A percentile compares a stretch with the other conserved stretches of the same genome.
phyloP scores from a whole-genome alignment of 441 rosid genomes.

The Croton laevigatus region DNA sequence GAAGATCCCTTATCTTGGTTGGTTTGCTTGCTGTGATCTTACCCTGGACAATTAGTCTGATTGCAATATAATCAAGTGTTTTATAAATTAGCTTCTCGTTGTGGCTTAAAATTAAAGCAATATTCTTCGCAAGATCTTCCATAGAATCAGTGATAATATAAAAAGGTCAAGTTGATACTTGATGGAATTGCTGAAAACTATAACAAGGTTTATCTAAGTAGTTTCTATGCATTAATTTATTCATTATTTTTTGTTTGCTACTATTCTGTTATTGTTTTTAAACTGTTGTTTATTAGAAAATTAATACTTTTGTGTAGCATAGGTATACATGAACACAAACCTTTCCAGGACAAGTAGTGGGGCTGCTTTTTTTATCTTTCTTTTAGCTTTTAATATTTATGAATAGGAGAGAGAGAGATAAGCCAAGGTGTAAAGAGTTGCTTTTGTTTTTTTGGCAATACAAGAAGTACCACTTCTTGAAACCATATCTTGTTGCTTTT shows the following conservation, averaged over 20 bases:
- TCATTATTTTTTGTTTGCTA: neutral
- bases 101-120: slow-evolving; percentile 31
- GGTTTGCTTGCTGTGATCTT: slow-evolving; percentile 22
- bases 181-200: neutral
- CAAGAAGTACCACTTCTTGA: slow-evolving; percentile 18
- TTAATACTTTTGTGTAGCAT: neutral
- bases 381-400: neutral
- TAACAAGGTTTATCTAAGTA: slow-evolving; percentile 1
- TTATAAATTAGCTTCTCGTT: slow-evolving; percentile 23
- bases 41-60: slow-evolving; percentile 23
- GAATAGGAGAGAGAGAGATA: neutral
- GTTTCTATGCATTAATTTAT: no score
- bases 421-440: slow-evolving; percentile 13
- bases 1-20: slow-evolving; percentile 19
- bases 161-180: slow-evolving; percentile 22
- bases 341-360: slow-evolving; percentile 5
- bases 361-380: neutral
- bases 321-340: neutral
- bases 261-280: neutral
- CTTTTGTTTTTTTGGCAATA: slow-evolving; percentile 6
- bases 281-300: neutral
- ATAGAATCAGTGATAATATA: slow-evolving; percentile 15
- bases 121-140: slow-evolving; percentile 27
- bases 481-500: slow-evolving; percentile 15
- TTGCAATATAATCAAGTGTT: slow-evolving; percentile 35